These are phyloP conservation scores for Colletotrichum coccodes DNA, from an alignment of 2,329 filamentous ascomycete species.

Conservation along the genomic window DNA sequence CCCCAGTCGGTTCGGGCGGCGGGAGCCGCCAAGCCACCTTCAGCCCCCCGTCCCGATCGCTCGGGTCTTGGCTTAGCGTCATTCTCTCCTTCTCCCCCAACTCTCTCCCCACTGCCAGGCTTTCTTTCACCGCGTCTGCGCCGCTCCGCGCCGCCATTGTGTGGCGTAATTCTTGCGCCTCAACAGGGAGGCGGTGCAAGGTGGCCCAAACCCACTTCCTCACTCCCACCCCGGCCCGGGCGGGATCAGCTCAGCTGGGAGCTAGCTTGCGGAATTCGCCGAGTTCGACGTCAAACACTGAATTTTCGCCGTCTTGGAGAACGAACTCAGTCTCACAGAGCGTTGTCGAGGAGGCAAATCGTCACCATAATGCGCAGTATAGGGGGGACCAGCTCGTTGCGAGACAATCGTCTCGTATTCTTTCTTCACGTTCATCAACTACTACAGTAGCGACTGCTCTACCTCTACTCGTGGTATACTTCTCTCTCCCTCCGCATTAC, in stretches of 20 bases:
- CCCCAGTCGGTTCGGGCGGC: neutral
- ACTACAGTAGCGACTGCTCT: conserved; percentile 36
- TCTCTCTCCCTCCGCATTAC: conserved; percentile 26
- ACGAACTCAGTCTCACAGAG: too few relatives aligned
- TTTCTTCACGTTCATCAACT: conserved; percentile 30
- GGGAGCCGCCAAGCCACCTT: neutral
- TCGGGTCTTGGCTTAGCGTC: conserved; percentile 15
- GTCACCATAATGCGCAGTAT: neutral
- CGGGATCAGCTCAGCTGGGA: neutral
- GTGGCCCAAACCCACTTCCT: neutral
- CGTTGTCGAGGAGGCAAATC: too few relatives aligned
- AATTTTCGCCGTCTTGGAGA: too few relatives aligned
- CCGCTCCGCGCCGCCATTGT: neutral
- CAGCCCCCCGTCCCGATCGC: neutral
- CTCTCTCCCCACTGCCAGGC: neutral
- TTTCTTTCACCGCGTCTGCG: neutral
- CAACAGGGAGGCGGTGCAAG: neutral
- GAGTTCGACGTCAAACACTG: neutral
- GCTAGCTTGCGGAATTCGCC: neutral
- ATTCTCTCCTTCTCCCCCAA: neutral
- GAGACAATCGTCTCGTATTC: conserved; percentile 22
- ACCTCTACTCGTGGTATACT: conserved; percentile 33
- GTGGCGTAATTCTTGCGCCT: neutral
- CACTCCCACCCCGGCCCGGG: neutral
- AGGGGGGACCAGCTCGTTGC: neutral